Base-by-base conservation (phyloP, 73 alveolate species). In the Symbiodinium natans region DNA sequence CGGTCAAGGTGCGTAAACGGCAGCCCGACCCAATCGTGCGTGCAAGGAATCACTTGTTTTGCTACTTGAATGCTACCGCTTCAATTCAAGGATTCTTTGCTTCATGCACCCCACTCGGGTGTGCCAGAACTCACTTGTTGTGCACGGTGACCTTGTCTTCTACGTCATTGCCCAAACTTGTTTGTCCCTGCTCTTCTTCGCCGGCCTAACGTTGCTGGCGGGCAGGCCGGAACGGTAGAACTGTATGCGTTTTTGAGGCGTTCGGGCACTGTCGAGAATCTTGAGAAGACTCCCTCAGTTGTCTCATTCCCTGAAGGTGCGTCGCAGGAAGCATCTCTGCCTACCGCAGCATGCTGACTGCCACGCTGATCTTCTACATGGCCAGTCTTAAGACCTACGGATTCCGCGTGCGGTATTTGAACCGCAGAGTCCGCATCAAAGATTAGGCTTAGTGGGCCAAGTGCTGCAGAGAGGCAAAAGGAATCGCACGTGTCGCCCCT, bases 51-150 rank as follows among this genome's bases (percentile, higher is more conserved):
- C n/a, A n/a, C 36, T 4, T 19, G 8, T 4, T 21, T 82, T 38
- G 31, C 40, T 82, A 10, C 41, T 13, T 52, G 71, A 52, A 52
- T 52, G 71, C 10, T 13, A 10, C 0, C 38, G n/a, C 1, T 25
- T 25, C 36, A 1, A 71, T 1, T 13, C 59, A 39, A 90, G 97
- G 97, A 92, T 92, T 27, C 63, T 92, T 6, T 48, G 92, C 54
- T 54, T 92, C 83, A 92, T 92, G 98, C 98, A 92, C 31, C 98
- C 98, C 31, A 80, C 98, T 38, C 82, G 98, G 4, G 98, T 92
- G 3, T 92, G 90, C 42, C 98, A 92, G 36, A 92, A 92, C 68
- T 92, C 98, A 63, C 85, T 92, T 25, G 92, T 92, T 40, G 98
- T 80, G 43, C 98, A 92, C 43, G 98, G 98, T 13, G 98, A 92